Percentiles rank a stretch among this genome's conserved stretches.
These are phyloP conservation scores for Leucogyrophana mollusca DNA, from an alignment of 768 basidiomycete genomes.

Conservation along the genomic window DNA sequence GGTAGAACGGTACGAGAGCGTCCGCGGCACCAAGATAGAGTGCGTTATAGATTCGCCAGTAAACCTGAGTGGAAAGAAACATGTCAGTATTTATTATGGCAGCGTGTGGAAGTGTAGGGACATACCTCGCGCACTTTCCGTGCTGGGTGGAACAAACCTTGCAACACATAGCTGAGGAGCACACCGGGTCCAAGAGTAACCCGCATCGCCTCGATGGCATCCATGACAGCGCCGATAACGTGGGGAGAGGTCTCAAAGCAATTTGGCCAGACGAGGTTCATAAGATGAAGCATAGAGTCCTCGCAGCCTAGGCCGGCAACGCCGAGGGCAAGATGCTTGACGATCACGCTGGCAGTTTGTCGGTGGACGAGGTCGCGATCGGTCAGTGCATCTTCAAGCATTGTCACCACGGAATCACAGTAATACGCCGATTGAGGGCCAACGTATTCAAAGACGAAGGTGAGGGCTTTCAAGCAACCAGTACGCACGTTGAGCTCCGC, in stretches of 20 bases:
- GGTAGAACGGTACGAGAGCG: conserved; percentile 93
- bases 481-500: conserved; percentile 98
- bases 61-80: conserved; percentile 43
- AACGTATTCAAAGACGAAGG: conserved; percentile 99
- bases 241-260: conserved; percentile 98
- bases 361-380: conserved; percentile 98
- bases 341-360: conserved; percentile 97
- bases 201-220: conserved; percentile 96
- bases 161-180: conserved; percentile 86
- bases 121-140: conserved; percentile 92
- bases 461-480: conserved; percentile 96
- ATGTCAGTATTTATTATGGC: conserved; percentile 3
- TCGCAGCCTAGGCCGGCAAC: conserved; percentile 97
- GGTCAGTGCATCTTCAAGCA: conserved; percentile 97
- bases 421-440: conserved; percentile 97
- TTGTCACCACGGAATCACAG: conserved; percentile 94
- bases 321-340: conserved; percentile 96
- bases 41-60: conserved; percentile 96
- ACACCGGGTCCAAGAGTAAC: conserved; percentile 94
- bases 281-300: conserved; percentile 95
- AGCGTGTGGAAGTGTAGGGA: conserved; percentile 1
- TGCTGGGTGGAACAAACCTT: conserved; percentile 96
- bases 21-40: conserved; percentile 90
- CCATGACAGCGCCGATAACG: conserved; percentile 98
- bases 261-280: conserved; percentile 99